Base-by-base conservation (phyloP, 176 grass and related monocot genomes). In the Metroxylon sagu region DNA sequence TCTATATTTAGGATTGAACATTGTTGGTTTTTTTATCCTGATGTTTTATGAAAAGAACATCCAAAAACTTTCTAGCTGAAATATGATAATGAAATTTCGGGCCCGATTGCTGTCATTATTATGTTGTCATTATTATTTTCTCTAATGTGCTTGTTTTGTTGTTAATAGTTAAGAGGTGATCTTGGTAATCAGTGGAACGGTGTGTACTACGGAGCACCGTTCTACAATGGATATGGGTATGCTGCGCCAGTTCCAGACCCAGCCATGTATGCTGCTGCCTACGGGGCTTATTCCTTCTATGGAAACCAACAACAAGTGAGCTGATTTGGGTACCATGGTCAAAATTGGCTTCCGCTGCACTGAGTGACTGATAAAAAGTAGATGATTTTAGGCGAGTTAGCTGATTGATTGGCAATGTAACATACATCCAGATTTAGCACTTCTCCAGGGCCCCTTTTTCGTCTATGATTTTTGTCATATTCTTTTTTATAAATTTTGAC, bases 281-380 rank as follows among this genome's bases (percentile, higher is more conserved):
- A 91, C 26, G 84, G 87, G 19, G 69, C 77, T 19, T 91, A 97
- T 68, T 77, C 92, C 23, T 80, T 91, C 79, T 83, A 83, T 23
- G 80, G 83, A 51, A 90, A 78, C 68, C 87, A 91, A 58, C 81
- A 97, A 62, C 87, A 88, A 72, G 92, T 97, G 69, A 91, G 85
- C 83, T 97, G 30, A 95, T 43, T 43, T 43, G 35, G 35, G 35
- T 43, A 6, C 35, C 8, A 43, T 2, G 1, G 35, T 23, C 21
- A 23, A 55, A 64, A 57, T 43, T 16, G 57, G 28, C 3, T 23
- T 84, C 21, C 88, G 84, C 30, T 61, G 76, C 82, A 79, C 69
- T 65, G 58, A 56, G 57, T 29, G 43, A 82, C 54, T 52, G 65
- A 66, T 6, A 51, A 83, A 31, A 67, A 69, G 56, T 64, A 57